phyloP scores from a whole-genome alignment of 345 rosid species.

The Gossypium stocksii region DNA sequence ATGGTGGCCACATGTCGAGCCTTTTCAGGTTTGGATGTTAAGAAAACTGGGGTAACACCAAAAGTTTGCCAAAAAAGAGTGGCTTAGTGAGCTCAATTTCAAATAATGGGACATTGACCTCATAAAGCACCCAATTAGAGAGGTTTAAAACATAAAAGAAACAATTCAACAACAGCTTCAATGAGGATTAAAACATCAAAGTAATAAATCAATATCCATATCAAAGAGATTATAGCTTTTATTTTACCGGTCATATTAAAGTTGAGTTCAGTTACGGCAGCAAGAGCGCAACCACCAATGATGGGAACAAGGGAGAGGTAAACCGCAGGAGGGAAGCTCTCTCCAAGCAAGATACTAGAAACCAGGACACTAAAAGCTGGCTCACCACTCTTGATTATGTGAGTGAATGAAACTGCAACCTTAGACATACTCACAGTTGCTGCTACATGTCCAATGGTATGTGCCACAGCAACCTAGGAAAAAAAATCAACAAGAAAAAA shows the following conservation, averaged over 20 bases:
- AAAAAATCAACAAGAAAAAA: slow-evolving; percentile 7
- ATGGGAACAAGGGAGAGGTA: slow-evolving; percentile 86
- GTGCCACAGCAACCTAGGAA: slow-evolving; percentile 93
- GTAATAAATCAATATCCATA: slow-evolving; percentile 3
- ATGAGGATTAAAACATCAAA: neutral
- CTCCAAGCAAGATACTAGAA: slow-evolving; percentile 84
- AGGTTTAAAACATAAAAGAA: neutral
- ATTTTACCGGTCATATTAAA: slow-evolving; percentile 87
- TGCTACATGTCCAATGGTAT: slow-evolving; percentile 97
- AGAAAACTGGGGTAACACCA: neutral
- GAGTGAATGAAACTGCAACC: slow-evolving; percentile 99
- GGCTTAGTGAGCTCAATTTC: neutral
- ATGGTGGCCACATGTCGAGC: neutral
- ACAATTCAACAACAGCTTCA: neutral
- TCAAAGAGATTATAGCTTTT: neutral
- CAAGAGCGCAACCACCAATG: slow-evolving; percentile 98
- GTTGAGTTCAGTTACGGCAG: slow-evolving; percentile 97
- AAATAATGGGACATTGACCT: neutral
- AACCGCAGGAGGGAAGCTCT: slow-evolving; percentile 73
- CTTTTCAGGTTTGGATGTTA: neutral
- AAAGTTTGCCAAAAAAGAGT: neutral
- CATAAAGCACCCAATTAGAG: neutral
- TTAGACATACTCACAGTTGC: slow-evolving; percentile 99
- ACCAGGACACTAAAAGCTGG: slow-evolving; percentile 97
- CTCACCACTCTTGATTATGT: slow-evolving; percentile 97